These are phyloP conservation scores for Elsinoe arachidis DNA, from an alignment of 2,329 filamentous ascomycete genomes.

Conservation along the genomic window DNA sequence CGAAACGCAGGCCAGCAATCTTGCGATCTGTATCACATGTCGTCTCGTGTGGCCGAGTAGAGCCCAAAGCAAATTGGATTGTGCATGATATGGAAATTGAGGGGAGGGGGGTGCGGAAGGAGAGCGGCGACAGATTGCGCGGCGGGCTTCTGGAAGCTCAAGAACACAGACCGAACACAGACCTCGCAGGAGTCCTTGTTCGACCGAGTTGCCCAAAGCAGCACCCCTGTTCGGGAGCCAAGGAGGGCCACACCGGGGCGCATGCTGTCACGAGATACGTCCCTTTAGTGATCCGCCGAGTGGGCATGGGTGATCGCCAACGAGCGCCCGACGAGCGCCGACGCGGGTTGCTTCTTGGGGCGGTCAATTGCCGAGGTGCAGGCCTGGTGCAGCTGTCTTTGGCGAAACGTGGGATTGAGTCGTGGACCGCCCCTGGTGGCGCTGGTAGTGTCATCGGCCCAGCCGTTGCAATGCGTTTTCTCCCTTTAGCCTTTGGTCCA, in stretches of 20 bases:
- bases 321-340: not conserved
- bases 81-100: not conserved
- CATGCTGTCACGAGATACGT: constrained; percentile 9
- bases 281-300: too few relatives aligned
- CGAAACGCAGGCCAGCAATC: not conserved
- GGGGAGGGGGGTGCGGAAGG: not conserved
- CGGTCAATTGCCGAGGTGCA: constrained; percentile 12
- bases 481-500: constrained; percentile 4
- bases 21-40: not conserved
- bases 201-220: not conserved
- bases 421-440: constrained; percentile 10
- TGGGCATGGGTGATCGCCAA: not conserved
- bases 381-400: not conserved
- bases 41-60: not conserved
- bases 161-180: not conserved
- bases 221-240: not conserved
- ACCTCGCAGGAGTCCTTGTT: not conserved
- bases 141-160: constrained; percentile 10
- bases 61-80: not conserved
- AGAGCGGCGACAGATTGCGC: not conserved
- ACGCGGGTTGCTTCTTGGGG: not conserved
- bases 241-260: not conserved
- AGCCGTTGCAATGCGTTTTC: constrained; percentile 12
- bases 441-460: constrained; percentile 11
- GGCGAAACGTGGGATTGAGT: constrained; percentile 12